Conservation (phyloP, 371 early-diverging fungal genomes). For the Rhizopus arrhizus region DNA sequence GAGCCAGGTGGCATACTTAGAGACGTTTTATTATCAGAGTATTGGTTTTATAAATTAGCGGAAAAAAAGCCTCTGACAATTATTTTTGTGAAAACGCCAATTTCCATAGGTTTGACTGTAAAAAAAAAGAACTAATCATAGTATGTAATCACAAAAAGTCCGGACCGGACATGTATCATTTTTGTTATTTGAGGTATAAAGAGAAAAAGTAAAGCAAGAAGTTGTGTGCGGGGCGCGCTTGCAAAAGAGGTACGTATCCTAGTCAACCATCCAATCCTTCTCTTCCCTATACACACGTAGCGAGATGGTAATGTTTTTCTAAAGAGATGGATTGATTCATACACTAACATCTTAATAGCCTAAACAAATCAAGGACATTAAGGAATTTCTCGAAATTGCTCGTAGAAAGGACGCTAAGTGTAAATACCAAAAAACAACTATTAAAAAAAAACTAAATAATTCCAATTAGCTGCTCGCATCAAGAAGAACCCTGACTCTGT, state of each 20-base stretch:
- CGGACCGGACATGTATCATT: no score
- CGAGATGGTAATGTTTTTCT: background rate
- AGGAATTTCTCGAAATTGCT: conserved; percentile 91
- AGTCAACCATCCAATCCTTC: conserved; percentile 1
- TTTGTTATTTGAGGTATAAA: no score
- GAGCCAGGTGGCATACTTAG: no score
- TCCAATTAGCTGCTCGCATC: conserved; percentile 74
- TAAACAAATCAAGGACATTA: conserved; percentile 93
- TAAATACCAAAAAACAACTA: conserved; percentile 35
- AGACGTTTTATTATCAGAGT: background rate
- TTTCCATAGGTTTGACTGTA: no score
- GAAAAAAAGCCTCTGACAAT: no score
- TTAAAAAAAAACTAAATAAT: background rate
- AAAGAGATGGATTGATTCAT: background rate
- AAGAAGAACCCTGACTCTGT: conserved; percentile 91
- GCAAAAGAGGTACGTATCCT: background rate
- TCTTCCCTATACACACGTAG: conserved; percentile 4
- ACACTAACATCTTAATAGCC: conserved; percentile 58
- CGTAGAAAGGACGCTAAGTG: conserved; percentile 90
- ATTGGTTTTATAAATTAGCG: no score
- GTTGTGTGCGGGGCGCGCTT: no score
- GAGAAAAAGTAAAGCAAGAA: no score
- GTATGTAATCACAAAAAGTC: no score
- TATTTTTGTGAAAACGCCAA: no score
- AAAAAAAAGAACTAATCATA: no score